Evolutionary conservation across 2,329 filamentous ascomycete genomes (phyloP).

Genomic region (Beauveria pseudobassiana): DNA sequence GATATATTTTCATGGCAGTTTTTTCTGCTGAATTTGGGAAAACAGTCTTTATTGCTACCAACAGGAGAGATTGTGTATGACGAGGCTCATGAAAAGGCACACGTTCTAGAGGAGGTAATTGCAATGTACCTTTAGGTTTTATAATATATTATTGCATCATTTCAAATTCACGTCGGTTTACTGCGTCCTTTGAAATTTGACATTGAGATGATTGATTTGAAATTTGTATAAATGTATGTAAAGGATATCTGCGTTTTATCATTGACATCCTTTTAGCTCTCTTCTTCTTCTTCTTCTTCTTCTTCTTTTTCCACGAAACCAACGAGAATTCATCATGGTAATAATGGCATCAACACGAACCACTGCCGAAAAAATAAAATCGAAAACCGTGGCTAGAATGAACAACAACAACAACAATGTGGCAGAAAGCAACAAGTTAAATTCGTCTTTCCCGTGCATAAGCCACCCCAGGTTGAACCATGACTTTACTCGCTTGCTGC

Average conservation of each 20-base stretch:
- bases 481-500: conserved; percentile 1
- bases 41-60: conserved; percentile 3
- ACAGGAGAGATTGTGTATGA: not conserved
- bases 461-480: no score
- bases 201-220: no score
- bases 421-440: not conserved
- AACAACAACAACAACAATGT: no score
- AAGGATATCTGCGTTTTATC: not conserved
- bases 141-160: not conserved
- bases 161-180: not conserved
- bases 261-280: no score
- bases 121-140: conserved; percentile 2
- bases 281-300: no score
- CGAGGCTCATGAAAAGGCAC: not conserved
- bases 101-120: conserved; percentile 9
- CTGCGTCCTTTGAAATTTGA: no score
- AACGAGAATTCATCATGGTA: no score
- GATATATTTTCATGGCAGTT: not conserved
- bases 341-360: no score
- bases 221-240: not conserved
- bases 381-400: no score
- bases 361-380: no score
- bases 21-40: not conserved
- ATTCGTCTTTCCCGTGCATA: not conserved
- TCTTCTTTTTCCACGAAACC: no score